Evolutionary conservation across 176 grass and related monocot genomes (phyloP).

Genomic region (Tuctoria greenei): DNA sequence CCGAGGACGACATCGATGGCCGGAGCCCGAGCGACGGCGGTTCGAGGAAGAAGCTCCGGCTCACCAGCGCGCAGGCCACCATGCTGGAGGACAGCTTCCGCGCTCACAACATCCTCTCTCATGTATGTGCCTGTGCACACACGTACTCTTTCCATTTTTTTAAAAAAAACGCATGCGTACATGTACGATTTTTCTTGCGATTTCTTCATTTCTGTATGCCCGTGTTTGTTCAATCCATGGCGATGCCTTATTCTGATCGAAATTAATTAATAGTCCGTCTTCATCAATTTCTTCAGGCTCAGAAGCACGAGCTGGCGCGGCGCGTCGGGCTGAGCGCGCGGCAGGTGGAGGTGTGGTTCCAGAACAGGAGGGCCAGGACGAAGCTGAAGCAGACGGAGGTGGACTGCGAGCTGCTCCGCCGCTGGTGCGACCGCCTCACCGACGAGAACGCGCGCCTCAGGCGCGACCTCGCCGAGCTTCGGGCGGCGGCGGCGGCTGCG

Average conservation of each 20-base stretch:
- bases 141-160: too few relatives aligned
- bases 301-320: slow-evolving; percentile 47
- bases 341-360: slow-evolving; percentile 67
- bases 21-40: not conserved
- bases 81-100: slow-evolving; percentile 54
- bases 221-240: not conserved
- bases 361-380: slow-evolving; percentile 51
- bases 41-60: slow-evolving; percentile 59
- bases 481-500: not conserved
- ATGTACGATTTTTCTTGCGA: too few relatives aligned
- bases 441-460: slow-evolving; percentile 50
- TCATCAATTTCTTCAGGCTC: slow-evolving; percentile 27
- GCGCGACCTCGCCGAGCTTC: slow-evolving; percentile 32
- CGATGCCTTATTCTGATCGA: too few relatives aligned
- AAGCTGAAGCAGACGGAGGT: slow-evolving; percentile 69
- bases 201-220: too few relatives aligned
- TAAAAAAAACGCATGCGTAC: too few relatives aligned
- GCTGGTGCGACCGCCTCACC: slow-evolving; percentile 50
- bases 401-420: slow-evolving; percentile 54
- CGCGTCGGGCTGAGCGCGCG: slow-evolving; percentile 31
- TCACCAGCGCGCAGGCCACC: slow-evolving; percentile 39
- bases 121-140: slow-evolving; percentile 36
- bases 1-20: not conserved
- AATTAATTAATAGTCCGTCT: too few relatives aligned
- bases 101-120: slow-evolving; percentile 46